Conservation (phyloP, 495 filamentous ascomycete genomes). For the Podospora sp. region DNA sequence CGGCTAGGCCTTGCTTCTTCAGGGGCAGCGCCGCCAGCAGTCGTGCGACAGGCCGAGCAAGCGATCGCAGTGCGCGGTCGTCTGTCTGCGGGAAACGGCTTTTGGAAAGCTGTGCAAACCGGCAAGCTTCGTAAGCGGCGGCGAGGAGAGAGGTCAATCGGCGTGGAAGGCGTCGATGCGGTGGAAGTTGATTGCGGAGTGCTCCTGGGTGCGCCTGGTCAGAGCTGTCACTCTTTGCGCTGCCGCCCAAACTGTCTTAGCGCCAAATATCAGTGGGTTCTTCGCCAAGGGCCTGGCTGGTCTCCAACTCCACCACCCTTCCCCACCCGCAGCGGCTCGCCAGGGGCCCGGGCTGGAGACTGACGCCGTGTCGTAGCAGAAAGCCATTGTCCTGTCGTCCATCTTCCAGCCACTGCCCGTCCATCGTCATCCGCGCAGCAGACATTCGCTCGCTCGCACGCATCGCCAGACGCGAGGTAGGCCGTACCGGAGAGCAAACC, state of each 20-base stretch:
- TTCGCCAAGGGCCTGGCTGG: background rate
- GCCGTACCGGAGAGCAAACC: background rate
- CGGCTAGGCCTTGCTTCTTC: background rate
- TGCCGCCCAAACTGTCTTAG: slow-evolving; percentile 21
- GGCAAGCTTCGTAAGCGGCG: background rate
- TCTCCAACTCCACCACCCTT: background rate
- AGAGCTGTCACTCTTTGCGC: background rate
- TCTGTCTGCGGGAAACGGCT: background rate
- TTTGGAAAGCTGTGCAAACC: background rate
- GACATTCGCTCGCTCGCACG: background rate
- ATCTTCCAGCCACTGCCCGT: background rate
- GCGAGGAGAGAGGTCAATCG: slow-evolving; percentile 2
- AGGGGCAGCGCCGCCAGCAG: background rate
- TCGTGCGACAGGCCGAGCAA: background rate
- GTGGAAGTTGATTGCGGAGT: slow-evolving; percentile 23
- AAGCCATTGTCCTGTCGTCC: background rate
- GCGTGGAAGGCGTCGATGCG: background rate
- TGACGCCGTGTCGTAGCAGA: slow-evolving; percentile 5
- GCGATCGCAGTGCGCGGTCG: background rate
- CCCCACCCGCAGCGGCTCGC: slow-evolving; percentile 1
- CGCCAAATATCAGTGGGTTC: slow-evolving; percentile 14
- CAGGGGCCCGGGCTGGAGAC: background rate
- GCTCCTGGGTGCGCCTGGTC: slow-evolving; percentile 3
- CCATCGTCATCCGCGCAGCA: background rate
- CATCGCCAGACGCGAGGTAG: background rate